These are phyloP conservation scores for Rhizopus delemar DNA, from an alignment of 371 early-diverging fungal genomes.

Conservation along the genomic window DNA sequence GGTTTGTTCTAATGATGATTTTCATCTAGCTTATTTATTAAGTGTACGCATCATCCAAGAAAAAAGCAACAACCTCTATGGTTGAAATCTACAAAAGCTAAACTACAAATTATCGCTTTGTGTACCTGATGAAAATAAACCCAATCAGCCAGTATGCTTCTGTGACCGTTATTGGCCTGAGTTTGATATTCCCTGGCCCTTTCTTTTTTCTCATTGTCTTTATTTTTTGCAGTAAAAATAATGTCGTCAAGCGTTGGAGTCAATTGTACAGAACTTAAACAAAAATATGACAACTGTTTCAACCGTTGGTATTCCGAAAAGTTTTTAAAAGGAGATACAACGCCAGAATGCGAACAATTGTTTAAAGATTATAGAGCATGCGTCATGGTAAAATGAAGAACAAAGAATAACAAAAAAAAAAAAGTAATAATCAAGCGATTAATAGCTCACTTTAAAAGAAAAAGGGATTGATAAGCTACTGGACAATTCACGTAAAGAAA, in stretches of 20 bases:
- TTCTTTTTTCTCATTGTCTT: too few species aligned
- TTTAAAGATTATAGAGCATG: constrained; percentile 86
- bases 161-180: too few species aligned
- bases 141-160: too few species aligned
- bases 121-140: too few species aligned
- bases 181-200: too few species aligned
- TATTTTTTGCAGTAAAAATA: neutral
- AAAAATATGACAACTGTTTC: constrained; percentile 90
- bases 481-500: constrained; percentile 75
- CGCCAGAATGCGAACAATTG: constrained; percentile 81
- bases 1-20: too few species aligned
- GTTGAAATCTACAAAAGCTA: too few species aligned
- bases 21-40: too few species aligned
- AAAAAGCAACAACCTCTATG: too few species aligned
- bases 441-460: constrained; percentile 72
- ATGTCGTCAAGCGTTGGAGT: constrained; percentile 78
- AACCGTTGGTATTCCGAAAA: constrained; percentile 95
- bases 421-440: neutral
- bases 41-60: too few species aligned
- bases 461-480: constrained; percentile 78
- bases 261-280: constrained; percentile 88
- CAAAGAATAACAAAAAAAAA: neutral
- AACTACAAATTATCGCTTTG: neutral
- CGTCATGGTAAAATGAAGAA: constrained; percentile 63
- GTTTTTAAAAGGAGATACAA: constrained; percentile 83